Conservation (phyloP, 257 asterid species). For the Dorcoceras hygrometricum region DNA sequence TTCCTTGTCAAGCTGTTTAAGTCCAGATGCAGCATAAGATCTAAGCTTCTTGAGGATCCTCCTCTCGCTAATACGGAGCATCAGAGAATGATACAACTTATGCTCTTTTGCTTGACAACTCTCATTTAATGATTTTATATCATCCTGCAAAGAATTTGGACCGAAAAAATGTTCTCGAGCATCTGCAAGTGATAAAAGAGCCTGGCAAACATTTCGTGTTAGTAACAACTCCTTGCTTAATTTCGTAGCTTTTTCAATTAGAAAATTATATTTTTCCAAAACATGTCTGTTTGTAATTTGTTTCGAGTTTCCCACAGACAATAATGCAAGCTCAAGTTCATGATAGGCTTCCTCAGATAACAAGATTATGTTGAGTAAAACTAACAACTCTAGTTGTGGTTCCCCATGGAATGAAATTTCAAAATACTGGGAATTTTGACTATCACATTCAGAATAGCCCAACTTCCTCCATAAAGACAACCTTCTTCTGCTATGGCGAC, state of each 20-base stretch:
- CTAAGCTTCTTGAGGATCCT: conserved; percentile 68
- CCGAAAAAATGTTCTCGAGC: conserved; percentile 71
- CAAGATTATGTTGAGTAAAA: conserved; percentile 62
- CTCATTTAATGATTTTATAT: conserved; percentile 37
- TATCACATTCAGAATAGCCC: conserved; percentile 57
- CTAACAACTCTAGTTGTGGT: conserved; percentile 71
- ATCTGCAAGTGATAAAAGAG: conserved; percentile 67
- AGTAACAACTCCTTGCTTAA: conserved; percentile 44
- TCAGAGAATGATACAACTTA: conserved; percentile 53
- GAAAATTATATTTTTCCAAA: conserved; percentile 28
- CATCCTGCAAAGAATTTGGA: conserved; percentile 50
- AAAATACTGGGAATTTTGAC: conserved; percentile 71
- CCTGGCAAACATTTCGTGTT: conserved; percentile 45
- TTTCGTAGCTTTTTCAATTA: conserved; percentile 31
- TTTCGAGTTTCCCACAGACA: conserved; percentile 25
- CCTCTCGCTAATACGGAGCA: conserved; percentile 84
- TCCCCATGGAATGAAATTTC: conserved; percentile 77
- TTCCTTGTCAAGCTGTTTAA: no score
- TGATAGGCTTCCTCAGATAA: conserved; percentile 53
- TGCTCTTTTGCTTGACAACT: conserved; percentile 40
- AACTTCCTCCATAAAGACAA: conserved; percentile 70
- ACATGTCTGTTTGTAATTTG: conserved; percentile 21
- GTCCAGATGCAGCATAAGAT: conserved; percentile 35
- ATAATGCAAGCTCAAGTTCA: conserved; percentile 43
- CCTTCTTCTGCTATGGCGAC: conserved; percentile 64